Percentiles rank a stretch among this genome's conserved stretches.
Evolutionary conservation across 495 filamentous ascomycete species (phyloP).

Genomic region (Clohesyomyces aquaticus): DNA sequence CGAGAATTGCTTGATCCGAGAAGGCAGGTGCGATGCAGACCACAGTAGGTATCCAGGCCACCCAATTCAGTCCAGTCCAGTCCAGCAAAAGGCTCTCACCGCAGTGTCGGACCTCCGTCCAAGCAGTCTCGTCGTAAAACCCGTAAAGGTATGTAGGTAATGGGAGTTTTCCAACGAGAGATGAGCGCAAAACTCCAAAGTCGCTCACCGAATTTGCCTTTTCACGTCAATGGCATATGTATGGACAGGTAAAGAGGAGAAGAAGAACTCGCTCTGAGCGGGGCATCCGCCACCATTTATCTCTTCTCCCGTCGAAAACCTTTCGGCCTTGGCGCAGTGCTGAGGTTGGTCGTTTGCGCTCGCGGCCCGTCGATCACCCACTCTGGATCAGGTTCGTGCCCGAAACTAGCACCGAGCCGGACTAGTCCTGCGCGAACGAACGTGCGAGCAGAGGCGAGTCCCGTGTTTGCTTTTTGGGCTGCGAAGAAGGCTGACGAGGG

Average conservation of each 20-base stretch:
- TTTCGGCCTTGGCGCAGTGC: constrained; percentile 4
- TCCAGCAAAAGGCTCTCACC: no score
- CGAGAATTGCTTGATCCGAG: neutral
- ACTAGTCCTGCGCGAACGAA: neutral
- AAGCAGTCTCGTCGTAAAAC: no score
- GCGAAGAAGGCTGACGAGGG: constrained; percentile 1
- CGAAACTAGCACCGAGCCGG: constrained; percentile 1
- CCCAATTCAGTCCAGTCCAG: no score
- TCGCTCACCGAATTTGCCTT: constrained; percentile 42
- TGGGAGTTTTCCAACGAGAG: constrained; percentile 44
- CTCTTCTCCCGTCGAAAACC: constrained; percentile 4
- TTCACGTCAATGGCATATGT: neutral
- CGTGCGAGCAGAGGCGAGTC: constrained; percentile 10
- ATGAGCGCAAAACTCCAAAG: constrained; percentile 52
- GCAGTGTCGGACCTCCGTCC: no score
- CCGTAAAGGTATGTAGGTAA: constrained; percentile 11
- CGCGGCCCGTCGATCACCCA: constrained; percentile 23
- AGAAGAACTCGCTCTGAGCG: constrained; percentile 11
- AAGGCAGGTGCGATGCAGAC: neutral
- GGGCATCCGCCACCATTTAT: constrained; percentile 25
- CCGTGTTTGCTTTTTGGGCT: constrained; percentile 21
- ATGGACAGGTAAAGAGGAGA: constrained; percentile 1
- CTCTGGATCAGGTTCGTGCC: constrained; percentile 12
- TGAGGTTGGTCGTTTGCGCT: constrained; percentile 6
- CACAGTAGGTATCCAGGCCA: no score